Evolutionary conservation across 441 rosid genomes (phyloP).

Genomic region (Melastoma candidum): DNA sequence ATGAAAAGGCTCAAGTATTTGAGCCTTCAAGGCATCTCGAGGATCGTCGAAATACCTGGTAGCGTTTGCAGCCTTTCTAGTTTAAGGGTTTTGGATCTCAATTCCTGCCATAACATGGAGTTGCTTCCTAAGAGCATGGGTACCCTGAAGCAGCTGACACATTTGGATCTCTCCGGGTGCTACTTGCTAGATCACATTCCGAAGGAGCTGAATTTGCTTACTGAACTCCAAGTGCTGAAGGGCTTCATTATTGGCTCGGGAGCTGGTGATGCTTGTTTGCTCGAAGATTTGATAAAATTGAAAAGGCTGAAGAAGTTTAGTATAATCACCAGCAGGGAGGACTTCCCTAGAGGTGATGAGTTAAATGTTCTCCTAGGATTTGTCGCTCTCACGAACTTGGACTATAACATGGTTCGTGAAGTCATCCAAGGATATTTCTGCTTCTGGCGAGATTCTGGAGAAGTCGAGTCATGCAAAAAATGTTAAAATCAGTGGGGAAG

Average conservation of each 20-base stretch:
- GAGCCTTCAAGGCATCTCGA: slow-evolving; percentile 56
- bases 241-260: slow-evolving; percentile 30
- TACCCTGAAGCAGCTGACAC: slow-evolving; percentile 28
- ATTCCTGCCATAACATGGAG: slow-evolving; percentile 45
- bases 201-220: slow-evolving; percentile 21
- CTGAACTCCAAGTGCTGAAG: slow-evolving; percentile 33
- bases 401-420: slow-evolving; percentile 42
- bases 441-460: no score
- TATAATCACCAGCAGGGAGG: slow-evolving; percentile 21
- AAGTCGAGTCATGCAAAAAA: no score
- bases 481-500: no score
- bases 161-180: slow-evolving; percentile 47
- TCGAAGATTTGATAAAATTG: slow-evolving; percentile 17
- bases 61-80: slow-evolving; percentile 24
- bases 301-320: slow-evolving; percentile 29
- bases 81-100: slow-evolving; percentile 43
- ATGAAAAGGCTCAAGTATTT: slow-evolving; percentile 33
- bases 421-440: background rate
- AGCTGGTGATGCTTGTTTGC: slow-evolving; percentile 4
- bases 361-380: slow-evolving; percentile 5
- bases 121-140: slow-evolving; percentile 39
- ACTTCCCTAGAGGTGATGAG: slow-evolving; percentile 6
- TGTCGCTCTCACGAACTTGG: slow-evolving; percentile 17
- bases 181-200: slow-evolving; percentile 41
- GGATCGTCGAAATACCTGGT: slow-evolving; percentile 28